Conservation (phyloP, 257 asterid genomes). For the Anisodus tanguticus region DNA sequence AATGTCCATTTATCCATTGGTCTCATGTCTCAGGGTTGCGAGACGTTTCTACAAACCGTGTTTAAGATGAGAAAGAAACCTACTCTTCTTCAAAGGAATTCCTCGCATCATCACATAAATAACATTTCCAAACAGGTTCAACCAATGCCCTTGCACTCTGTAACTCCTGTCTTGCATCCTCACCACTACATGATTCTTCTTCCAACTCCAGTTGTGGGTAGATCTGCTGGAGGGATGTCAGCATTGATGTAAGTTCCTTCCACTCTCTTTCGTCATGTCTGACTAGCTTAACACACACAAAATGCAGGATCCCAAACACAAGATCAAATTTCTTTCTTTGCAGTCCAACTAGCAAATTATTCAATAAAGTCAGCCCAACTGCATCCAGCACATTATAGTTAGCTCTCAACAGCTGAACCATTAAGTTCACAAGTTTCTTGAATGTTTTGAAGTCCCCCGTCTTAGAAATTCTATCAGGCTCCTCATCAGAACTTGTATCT, state of each 20-base stretch:
- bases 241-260: constrained; percentile 59
- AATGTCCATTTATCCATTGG: not conserved
- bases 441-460: constrained; percentile 52
- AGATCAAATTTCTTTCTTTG: constrained; percentile 55
- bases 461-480: constrained; percentile 39
- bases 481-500: constrained; percentile 49
- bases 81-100: constrained; percentile 50
- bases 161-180: constrained; percentile 50
- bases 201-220: constrained; percentile 52
- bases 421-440: constrained; percentile 53
- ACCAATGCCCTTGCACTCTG: constrained; percentile 60
- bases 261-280: constrained; percentile 49
- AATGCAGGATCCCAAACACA: constrained; percentile 64
- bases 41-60: not conserved
- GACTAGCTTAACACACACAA: constrained; percentile 65
- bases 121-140: constrained; percentile 63
- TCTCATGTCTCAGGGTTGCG: not conserved
- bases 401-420: constrained; percentile 52
- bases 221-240: constrained; percentile 47
- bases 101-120: constrained; percentile 42
- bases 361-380: constrained; percentile 61
- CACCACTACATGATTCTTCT: constrained; percentile 40
- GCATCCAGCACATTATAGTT: constrained; percentile 66
- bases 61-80: constrained; percentile 10
- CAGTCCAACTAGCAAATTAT: constrained; percentile 51